Evolutionary conservation across 768 basidiomycete species (phyloP).

Genomic region (Kondoa subrosea): DNA sequence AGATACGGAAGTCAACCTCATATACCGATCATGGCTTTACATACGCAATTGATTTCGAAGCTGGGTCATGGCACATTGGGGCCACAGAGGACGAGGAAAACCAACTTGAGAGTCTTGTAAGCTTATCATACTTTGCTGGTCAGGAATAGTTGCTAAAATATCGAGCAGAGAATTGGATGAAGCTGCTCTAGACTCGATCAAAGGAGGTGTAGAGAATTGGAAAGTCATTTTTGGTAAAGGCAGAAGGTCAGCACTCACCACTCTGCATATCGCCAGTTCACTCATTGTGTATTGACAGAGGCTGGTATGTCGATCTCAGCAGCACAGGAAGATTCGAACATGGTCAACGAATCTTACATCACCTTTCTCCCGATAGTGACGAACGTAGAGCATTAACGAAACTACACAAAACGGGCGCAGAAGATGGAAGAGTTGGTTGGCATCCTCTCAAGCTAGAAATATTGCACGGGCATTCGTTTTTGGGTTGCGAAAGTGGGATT

Average conservation of each 20-base stretch:
- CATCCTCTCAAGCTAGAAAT: constrained; percentile 96
- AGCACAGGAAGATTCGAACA: constrained; percentile 33
- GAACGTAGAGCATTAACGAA: constrained; percentile 54
- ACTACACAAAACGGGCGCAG: constrained; percentile 65
- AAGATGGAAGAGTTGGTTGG: constrained; percentile 85
- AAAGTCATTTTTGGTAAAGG: constrained; percentile 80
- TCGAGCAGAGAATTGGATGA: constrained; percentile 47
- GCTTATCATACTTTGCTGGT: neutral
- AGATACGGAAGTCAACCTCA: constrained; percentile 37
- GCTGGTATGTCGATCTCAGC: constrained; percentile 34
- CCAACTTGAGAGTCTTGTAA: constrained; percentile 57
- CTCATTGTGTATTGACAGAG: too few relatives aligned
- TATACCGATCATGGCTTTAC: constrained; percentile 40
- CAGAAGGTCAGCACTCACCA: neutral
- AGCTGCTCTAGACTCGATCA: constrained; percentile 51
- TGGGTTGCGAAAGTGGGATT: constrained; percentile 73
- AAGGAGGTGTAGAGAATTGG: constrained; percentile 65
- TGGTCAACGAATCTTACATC: constrained; percentile 6
- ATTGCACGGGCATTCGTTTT: constrained; percentile 57
- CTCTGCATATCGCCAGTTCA: too few relatives aligned
- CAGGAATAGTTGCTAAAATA: neutral
- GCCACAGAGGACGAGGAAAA: constrained; percentile 43
- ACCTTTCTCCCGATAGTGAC: constrained; percentile 39
- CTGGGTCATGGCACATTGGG: constrained; percentile 58
- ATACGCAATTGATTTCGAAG: constrained; percentile 59